Conservation (phyloP, 2,329 filamentous ascomycete species). For the Tolypocladium tundrense region DNA sequence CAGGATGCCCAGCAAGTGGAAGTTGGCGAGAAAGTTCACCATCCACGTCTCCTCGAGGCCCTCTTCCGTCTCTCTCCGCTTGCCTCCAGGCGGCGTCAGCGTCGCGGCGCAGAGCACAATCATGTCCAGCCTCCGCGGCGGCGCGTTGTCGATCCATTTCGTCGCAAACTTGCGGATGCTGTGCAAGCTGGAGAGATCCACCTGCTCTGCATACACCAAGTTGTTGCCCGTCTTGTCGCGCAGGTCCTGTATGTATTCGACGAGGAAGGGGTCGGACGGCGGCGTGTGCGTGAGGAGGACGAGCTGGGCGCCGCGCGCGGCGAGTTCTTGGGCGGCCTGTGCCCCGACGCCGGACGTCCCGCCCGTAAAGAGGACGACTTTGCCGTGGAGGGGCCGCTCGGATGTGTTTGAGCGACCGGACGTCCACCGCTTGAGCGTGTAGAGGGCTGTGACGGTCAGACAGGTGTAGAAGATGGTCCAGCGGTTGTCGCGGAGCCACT, state of each 20-base stretch:
- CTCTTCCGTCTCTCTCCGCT: constrained; percentile 55
- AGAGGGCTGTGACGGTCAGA: constrained; percentile 26
- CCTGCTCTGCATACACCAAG: constrained; percentile 90
- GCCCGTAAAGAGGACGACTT: constrained; percentile 87
- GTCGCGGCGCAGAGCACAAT: constrained; percentile 78
- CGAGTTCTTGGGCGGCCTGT: constrained; percentile 62
- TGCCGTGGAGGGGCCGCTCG: constrained; percentile 82
- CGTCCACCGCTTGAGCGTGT: constrained; percentile 60
- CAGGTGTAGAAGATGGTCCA: constrained; percentile 30
- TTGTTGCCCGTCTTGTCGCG: constrained; percentile 68
- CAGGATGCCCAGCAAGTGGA: constrained; percentile 85
- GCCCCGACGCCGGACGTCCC: constrained; percentile 91
- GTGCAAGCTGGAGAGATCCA: constrained; percentile 80
- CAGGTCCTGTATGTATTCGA: constrained; percentile 86
- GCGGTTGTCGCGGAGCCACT: constrained; percentile 34
- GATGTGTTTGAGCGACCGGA: constrained; percentile 63
- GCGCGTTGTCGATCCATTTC: constrained; percentile 94
- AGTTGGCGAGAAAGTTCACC: constrained; percentile 91
- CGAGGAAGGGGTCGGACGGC: constrained; percentile 75
- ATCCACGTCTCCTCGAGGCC: constrained; percentile 87
- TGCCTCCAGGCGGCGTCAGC: constrained; percentile 57
- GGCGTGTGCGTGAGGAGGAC: constrained; percentile 79
- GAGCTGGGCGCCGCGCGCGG: constrained; percentile 76
- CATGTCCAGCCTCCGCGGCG: constrained; percentile 81
- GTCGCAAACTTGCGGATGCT: constrained; percentile 90